Base-by-base conservation (phyloP, 2,329 filamentous ascomycete species). In the Fusarium protoensiforme region DNA sequence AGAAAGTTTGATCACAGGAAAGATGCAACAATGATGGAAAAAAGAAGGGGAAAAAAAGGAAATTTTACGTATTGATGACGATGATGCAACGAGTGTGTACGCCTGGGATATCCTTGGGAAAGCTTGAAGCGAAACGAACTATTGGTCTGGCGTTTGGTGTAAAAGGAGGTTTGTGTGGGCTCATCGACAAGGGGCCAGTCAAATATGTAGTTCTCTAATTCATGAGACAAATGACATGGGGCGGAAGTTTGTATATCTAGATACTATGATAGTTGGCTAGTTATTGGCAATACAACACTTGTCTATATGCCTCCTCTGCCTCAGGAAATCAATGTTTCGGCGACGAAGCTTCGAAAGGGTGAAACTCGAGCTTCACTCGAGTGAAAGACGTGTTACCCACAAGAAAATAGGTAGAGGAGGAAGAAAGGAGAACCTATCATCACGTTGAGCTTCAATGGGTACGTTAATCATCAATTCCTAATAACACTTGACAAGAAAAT, bases 1-100 rank as follows among this genome's bases (percentile, higher is more conserved):
- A 78, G 89, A 93, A 82, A 90, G 87, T 51, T 79, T 93, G 79
- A 91, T 92, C 61, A 75, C 83, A 4, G 87, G 87, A 7, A 77
- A 75, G 77, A 66, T 90, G 86, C 46, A 51, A n/a, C 67, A 87
- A 84, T 80, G 66, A 76, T 70, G 36, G 53, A 46, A 31, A 53
- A 53, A 46, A 14, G 9, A 9, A 27, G 3, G 24, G 10, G 24
- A 46, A 24, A 46, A 43, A 27, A 18, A 9, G 24, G 46, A 18
- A 10, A 7, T 53, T 53, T 53, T 57, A 69, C 65, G 64, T 68
- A 35, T 63, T 66, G 46, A 72, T 74, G 63, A 74, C 58, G 57
- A 48, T 63, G 46, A 46, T 48, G 71, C 60, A 11, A 16, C 35
- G 41, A 22, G 41, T 33, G 24, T 29, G 46, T 29, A 29, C 36